These are phyloP conservation scores for Botrytis hyacinthi DNA, from an alignment of 2,329 filamentous ascomycete species.

Conservation along the genomic window DNA sequence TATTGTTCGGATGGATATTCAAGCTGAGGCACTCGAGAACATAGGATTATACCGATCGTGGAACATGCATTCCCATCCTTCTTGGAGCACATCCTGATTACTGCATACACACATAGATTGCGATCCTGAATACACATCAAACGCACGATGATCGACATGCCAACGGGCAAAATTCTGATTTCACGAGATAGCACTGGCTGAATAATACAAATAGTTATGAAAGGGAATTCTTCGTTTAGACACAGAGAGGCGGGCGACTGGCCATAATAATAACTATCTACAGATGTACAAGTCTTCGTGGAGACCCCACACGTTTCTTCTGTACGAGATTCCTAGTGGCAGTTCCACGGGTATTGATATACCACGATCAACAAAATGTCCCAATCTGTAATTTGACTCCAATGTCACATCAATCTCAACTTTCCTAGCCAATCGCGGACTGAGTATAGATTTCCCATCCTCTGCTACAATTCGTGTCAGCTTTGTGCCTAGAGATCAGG, in stretches of 20 bases:
- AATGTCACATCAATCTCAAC: background rate
- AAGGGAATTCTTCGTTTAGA: background rate
- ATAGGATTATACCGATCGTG: background rate
- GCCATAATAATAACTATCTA: background rate
- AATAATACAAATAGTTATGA: background rate
- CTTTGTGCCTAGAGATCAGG: too few relatives aligned
- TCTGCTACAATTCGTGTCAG: background rate
- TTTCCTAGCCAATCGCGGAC: background rate
- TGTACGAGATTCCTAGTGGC: background rate
- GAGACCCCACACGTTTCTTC: background rate
- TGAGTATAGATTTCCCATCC: background rate
- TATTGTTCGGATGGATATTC: background rate
- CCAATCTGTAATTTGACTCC: background rate
- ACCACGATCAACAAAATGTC: too few relatives aligned
- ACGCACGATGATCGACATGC: background rate
- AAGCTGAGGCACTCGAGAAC: conserved; percentile 2
- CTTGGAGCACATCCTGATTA: background rate
- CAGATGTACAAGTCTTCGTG: conserved; percentile 1
- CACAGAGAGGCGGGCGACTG: background rate
- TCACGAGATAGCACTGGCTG: background rate
- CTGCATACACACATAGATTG: conserved; percentile 38
- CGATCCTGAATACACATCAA: conserved; percentile 56
- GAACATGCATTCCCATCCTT: background rate
- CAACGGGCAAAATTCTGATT: background rate
- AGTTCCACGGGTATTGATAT: background rate